Evolutionary conservation across 306 rosid species (phyloP).

Genomic region (Acacia confusa): DNA sequence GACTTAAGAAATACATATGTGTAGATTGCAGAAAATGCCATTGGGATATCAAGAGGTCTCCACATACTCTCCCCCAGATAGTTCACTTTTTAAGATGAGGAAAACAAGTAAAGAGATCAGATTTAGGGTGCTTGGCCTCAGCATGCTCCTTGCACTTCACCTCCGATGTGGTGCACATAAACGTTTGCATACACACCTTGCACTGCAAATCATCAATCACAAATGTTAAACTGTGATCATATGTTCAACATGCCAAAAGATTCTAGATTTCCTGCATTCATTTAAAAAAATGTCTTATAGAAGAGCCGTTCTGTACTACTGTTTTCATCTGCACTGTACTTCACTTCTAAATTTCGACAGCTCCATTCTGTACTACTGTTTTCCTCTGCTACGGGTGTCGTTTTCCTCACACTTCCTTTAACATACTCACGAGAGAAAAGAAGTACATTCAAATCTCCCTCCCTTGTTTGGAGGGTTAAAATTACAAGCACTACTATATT

Average conservation of each 20-base stretch:
- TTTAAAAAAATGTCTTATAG: not conserved
- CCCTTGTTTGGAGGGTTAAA: not conserved
- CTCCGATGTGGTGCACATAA: slow-evolving; percentile 83
- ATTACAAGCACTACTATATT: not conserved
- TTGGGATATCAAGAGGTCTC: slow-evolving; percentile 22
- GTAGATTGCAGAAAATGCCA: slow-evolving; percentile 31
- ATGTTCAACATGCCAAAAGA: not conserved
- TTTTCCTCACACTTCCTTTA: not conserved
- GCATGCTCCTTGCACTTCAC: slow-evolving; percentile 90
- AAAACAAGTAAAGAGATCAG: slow-evolving; percentile 61
- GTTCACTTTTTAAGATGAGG: slow-evolving; percentile 68
- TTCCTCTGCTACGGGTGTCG: not conserved
- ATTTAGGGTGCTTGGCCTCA: slow-evolving; percentile 82
- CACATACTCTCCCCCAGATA: not conserved
- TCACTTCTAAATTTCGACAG: not conserved
- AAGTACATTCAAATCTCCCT: not conserved
- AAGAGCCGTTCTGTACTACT: no score
- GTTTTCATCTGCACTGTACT: not conserved
- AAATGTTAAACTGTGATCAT: slow-evolving; percentile 2
- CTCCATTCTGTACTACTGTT: not conserved
- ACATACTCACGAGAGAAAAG: not conserved
- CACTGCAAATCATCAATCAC: slow-evolving; percentile 59
- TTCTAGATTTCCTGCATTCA: not conserved
- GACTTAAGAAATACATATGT: not conserved
- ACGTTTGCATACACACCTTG: slow-evolving; percentile 93